Evolutionary conservation across 768 basidiomycete genomes (phyloP), one percentile per base, ranked within the genome.

Genomic region (Cantharellus cinnabarinus): DNA sequence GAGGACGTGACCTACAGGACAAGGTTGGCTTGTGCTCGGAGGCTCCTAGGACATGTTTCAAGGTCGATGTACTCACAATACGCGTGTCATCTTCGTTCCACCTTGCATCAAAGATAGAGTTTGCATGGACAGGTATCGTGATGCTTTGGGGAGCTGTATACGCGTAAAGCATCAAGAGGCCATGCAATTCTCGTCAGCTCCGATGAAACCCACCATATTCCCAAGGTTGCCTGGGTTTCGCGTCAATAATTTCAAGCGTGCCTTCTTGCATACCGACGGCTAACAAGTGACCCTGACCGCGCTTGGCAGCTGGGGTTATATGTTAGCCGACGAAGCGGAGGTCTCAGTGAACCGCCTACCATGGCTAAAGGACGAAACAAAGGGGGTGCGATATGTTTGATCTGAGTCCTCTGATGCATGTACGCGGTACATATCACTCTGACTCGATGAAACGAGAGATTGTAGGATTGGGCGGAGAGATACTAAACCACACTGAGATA

Each of bases 231-330:
- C 58, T 20, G 10, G 39, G 38, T 3, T 29, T 29, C 4, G 44
- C 35, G 57, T 59, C 42, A 7, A 61, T 53, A 42, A 61, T 53
- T 35, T 61, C 61, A 3, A 61, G 51, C 29, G 42, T 61, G 4
- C 61, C 61, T 42, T 61, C 58, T 50, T 61, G 60, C 15, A 58
- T 62, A 7, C 50, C 48, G 4, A 59, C 58, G 20, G 61, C 58
- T 5, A 59, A 35, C 3, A 59, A 34, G 39, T 58, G 41, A 10
- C 52, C 52, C 4, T 41, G 39, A 1, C 61, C 61, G 29, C 15
- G 4, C 50, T 59, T 60, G 39, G 59, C 41, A 5, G 5, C 56
- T 57, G 40, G 14, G 14, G 37, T 35, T 42, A 14, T 14, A 41
- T 5, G 40, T 5, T 14, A 39, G 15, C 5, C 38, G 56, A 57